These are phyloP conservation scores for Solanum hybrid DNA, from an alignment of 305 asterid species.

Conservation along the genomic window DNA sequence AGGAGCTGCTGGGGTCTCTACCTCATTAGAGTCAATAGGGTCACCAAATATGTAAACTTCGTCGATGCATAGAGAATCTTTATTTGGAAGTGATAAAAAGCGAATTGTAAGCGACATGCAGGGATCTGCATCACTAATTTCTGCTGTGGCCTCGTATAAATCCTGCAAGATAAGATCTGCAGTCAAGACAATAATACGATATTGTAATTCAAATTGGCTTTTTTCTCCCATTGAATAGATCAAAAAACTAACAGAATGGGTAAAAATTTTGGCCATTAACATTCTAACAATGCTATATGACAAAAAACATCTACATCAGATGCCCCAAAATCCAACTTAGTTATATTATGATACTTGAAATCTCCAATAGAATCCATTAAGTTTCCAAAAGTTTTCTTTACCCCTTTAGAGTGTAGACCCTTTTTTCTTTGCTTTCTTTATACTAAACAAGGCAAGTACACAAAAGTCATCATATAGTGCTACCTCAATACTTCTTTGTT, in stretches of 20 bases:
- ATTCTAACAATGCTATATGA: background rate
- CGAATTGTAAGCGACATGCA: constrained; percentile 65
- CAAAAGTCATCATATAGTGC: background rate
- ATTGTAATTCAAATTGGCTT: background rate
- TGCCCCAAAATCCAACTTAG: background rate
- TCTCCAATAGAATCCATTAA: background rate
- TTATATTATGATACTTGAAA: background rate
- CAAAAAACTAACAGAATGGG: background rate
- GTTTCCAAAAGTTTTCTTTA: background rate
- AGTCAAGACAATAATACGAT: background rate
- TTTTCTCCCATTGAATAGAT: background rate
- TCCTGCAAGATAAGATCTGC: constrained; percentile 36
- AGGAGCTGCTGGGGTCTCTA: constrained; percentile 34
- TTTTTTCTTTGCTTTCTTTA: background rate
- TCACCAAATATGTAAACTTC: constrained; percentile 69
- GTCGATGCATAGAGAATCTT: constrained; percentile 48
- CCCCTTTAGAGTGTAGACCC: background rate
- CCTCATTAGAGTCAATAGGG: constrained; percentile 38
- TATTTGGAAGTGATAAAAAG: constrained; percentile 72
- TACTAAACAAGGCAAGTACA: background rate
- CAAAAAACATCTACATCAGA: background rate
- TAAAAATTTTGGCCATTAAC: background rate
- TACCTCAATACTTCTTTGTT: constrained; percentile 45
- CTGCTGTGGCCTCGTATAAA: constrained; percentile 83
- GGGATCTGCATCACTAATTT: constrained; percentile 66